These are phyloP conservation scores for Elsinoe australis DNA, from an alignment of 2,329 filamentous ascomycete genomes.

Conservation along the genomic window DNA sequence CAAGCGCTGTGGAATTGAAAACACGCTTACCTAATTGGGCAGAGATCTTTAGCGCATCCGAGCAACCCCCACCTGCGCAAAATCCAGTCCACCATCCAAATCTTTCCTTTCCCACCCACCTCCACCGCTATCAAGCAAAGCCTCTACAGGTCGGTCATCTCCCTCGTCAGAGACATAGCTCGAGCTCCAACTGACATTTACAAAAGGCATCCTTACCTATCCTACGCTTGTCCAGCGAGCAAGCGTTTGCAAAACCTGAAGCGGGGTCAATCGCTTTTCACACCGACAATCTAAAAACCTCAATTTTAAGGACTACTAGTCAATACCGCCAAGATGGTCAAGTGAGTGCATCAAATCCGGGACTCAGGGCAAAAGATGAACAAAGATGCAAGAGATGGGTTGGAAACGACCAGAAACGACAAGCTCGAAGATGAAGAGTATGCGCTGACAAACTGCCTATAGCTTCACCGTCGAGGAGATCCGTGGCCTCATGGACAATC, in stretches of 20 bases:
- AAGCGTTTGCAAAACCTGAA: slow-evolving; percentile 23
- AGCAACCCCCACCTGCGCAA: slow-evolving; percentile 16
- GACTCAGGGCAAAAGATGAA: slow-evolving; percentile 3
- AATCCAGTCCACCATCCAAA: slow-evolving; percentile 16
- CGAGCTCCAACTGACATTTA: slow-evolving; percentile 12
- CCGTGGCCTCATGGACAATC: slow-evolving; percentile 70
- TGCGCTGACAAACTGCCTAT: slow-evolving; percentile 45
- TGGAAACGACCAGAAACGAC: background rate
- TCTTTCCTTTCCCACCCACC: slow-evolving; percentile 11
- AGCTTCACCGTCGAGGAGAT: slow-evolving; percentile 99
- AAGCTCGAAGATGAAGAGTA: no score
- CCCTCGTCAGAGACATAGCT: background rate
- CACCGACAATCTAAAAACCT: slow-evolving; percentile 21
- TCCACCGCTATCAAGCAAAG: slow-evolving; percentile 15
- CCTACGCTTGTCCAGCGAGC: slow-evolving; percentile 13
- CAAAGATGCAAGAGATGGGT: background rate
- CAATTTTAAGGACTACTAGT: slow-evolving; percentile 22
- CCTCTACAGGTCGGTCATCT: slow-evolving; percentile 14
- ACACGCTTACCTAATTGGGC: slow-evolving; percentile 15
- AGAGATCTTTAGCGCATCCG: slow-evolving; percentile 14
- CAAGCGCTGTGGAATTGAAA: background rate
- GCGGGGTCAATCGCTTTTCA: slow-evolving; percentile 23
- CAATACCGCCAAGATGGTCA: slow-evolving; percentile 97
- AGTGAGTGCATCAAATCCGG: slow-evolving; percentile 59
- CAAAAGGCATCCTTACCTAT: slow-evolving; percentile 12